Base-by-base conservation (phyloP, 306 rosid species). In the Malus orientalis region DNA sequence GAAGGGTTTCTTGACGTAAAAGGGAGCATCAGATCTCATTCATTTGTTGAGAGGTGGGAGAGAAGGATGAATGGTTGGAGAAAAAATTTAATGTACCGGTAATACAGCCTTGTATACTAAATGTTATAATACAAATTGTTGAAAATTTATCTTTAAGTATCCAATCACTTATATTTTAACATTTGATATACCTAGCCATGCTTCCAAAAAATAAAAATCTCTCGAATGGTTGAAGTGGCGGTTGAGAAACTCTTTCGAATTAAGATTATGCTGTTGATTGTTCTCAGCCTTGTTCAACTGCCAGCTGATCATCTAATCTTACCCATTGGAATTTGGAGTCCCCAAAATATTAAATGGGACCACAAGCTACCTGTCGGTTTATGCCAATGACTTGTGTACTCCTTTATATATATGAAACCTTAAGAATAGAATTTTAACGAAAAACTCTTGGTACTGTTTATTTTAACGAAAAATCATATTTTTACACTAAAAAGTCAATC, bases 1-100 rank as follows among this genome's bases (percentile, higher is more conserved):
- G 19, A 83, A 57, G 8, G 84, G 66, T 85, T 83, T 69, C 91
- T 89, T 87, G 87, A 81, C 91, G 89, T 85, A 80, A 74, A 89
- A 87, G 91, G 70, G 73, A 89, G 82, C 61, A 70, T 70, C 82
- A 86, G 81, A 86, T 86, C 86, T 79, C 66, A 70, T 67, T 18
- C 58, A 62, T 53, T 22, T 14, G 54, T 15, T 49, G 54, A 49
- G 19, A 49, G 55, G 55, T 49, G 55, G 55, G 11, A 0, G 11
- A 11, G 44, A 9, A 40, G 44, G 20, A 49, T 9, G 8, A 49
- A 49, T 30, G 67, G 68, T 51, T 53, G 55, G 40, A 36, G 40
- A 36, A 36, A 36, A 6, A 6, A 6, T 36, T 36, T 1, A 36
- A 8, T 36, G 40, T 6, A 36, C 40, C 8, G 40, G 2, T 5